Base-by-base conservation (phyloP, 129 eudicot genomes). In the Oenanthe sinensis region DNA sequence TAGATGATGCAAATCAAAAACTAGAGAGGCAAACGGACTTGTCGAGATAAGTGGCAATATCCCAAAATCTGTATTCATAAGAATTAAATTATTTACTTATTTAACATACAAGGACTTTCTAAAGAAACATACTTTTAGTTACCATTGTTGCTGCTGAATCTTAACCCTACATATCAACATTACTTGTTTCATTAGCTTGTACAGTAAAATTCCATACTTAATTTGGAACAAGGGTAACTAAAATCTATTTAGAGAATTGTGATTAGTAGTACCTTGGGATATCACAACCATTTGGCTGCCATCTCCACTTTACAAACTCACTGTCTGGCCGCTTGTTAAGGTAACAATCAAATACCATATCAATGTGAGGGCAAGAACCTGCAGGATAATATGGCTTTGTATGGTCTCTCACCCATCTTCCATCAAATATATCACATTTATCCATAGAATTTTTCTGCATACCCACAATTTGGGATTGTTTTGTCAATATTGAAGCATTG, bases 331-430 rank as follows among this genome's bases (percentile, higher is more conserved):
- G 90, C 85, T 83, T 85, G 82, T 95, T 95, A 28, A 77, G 88
- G 73, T 90, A 90, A 81, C 99, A 95, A 87, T 95, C 93, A 50
- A 95, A 95, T 81, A 87, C 97, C 17, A 84, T 81, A 78, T 90
- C 97, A 63, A 95, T 84, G 55, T 73, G 80, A 75, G 97, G 96
- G 77, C 98, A 95, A 15, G 97, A 91, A 54, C 97, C 96, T 5
- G 89, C 86, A 49, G 86, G 97, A 85, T 95, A 95, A 75, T 83
- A 86, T n/a, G 98, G 98, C 81, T 84, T 85, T 22, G 91, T 81
- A 28, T 94, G 86, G 83, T 94, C 96, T 65, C 87, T 85, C 50
- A 94, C 93, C 98, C 98, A 94, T 87, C 89, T 90, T n/a, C 98
- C 98, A 90, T 88, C 75, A 77, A 84, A 94, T 1, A 89, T 81